Percentiles rank a stretch among this genome's conserved stretches.
Evolutionary conservation across 2,329 filamentous ascomycete genomes (phyloP).

Genomic region (Xylaria sp.): DNA sequence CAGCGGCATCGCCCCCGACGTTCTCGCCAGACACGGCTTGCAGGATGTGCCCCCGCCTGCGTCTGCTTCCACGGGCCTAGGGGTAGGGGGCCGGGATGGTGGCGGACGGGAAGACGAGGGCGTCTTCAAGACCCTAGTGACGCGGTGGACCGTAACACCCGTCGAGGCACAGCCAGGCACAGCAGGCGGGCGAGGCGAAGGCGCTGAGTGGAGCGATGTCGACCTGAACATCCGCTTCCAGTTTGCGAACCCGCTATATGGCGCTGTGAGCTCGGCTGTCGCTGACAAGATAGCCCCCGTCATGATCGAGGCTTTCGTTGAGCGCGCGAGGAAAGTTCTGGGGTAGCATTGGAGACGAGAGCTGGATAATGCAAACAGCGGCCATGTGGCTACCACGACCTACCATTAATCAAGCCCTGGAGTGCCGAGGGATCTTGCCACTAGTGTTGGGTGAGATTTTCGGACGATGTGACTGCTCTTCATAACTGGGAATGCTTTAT

Average conservation of each 20-base stretch:
- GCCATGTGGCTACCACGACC: slow-evolving; percentile 15
- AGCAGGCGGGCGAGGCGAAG: slow-evolving; percentile 49
- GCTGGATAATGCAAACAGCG: slow-evolving; percentile 39
- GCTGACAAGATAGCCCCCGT: slow-evolving; percentile 85
- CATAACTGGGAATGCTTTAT: background rate
- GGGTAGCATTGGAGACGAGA: slow-evolving; percentile 10
- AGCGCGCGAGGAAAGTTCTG: slow-evolving; percentile 73
- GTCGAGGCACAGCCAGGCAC: slow-evolving; percentile 47
- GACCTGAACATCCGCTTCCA: slow-evolving; percentile 80
- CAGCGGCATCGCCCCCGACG: slow-evolving; percentile 54
- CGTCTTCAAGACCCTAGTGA: slow-evolving; percentile 76
- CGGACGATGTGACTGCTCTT: background rate
- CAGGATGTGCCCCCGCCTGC: slow-evolving; percentile 20
- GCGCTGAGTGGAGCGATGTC: slow-evolving; percentile 72
- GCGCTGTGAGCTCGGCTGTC: slow-evolving; percentile 80
- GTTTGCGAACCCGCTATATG: slow-evolving; percentile 91
- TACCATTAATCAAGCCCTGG: background rate
- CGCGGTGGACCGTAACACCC: slow-evolving; percentile 73
- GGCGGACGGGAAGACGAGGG: slow-evolving; percentile 30
- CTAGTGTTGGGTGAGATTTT: background rate
- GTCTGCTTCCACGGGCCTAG: background rate
- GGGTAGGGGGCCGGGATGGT: slow-evolving; percentile 6
- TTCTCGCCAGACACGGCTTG: slow-evolving; percentile 49
- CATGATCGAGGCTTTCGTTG: slow-evolving; percentile 96
- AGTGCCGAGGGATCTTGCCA: background rate